Base-by-base conservation (phyloP, 306 rosid species). In the Corylus avellana region DNA sequence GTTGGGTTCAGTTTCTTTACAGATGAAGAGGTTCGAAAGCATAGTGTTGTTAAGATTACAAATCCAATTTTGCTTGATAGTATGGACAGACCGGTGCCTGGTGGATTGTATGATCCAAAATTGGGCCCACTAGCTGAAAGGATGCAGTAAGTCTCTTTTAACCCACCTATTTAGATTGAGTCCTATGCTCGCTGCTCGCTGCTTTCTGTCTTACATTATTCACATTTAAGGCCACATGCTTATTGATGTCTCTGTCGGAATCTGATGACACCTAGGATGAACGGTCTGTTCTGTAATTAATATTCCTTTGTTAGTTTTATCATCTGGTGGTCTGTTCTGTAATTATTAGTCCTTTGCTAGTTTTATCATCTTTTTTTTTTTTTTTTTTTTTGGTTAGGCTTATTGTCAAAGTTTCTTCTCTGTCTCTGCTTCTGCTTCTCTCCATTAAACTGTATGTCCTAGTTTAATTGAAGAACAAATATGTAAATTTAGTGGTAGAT, bases 91-190 rank as follows among this genome's bases (percentile, higher is more conserved):
- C 96, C 98, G 0, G 84, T 87, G 12, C 70, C 82, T 8, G 89
- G 83, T 25, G 98, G 98, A 17, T 85, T 93, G 22, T 95, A 95
- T 83, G 98, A 95, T 79, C 91, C 93, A 8, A 91, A 97, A 11
- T 66, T 92, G 64, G 98, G 98, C 1, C 91, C 98, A n/a, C 49
- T 90, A 0, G 83, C 83, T 16, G 95, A 91, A 7, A 75, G 81
- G 32, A 70, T 83, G n/a, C 67, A 11, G 97, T 95, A 84, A 77
- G 87, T 74, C 59, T 55, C 42, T n/a, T 46, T 46, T 35, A 61
- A 12, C 10, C 25, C 47, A 11, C 17, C 12, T 1, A 0, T 39
- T 59, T 59, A 2, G 1, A 42, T 63, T 9, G 27, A 62, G 71
- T 5, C 35, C 46, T 14, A 16, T 29, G 32, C 69, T 58, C 3